Evolutionary conservation across 352 stramenopile species (phyloP).

Genomic region (Globisporangium mamillatum): DNA sequence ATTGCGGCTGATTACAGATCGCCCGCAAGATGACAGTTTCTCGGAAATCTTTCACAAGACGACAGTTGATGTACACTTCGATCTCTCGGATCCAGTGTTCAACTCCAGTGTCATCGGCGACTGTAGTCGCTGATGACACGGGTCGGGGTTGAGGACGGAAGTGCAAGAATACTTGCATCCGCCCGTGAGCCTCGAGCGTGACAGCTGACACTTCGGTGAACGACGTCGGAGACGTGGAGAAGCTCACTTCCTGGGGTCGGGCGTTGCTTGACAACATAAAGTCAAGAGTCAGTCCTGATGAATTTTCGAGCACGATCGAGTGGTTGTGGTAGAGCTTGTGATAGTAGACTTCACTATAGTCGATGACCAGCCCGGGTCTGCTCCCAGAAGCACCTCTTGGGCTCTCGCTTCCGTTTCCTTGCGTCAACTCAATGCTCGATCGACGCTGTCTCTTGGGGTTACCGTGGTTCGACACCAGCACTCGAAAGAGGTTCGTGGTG

Average conservation of each 20-base stretch:
- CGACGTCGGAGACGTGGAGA: constrained; percentile 79
- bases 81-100: constrained; percentile 82
- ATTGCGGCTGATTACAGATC: constrained; percentile 75
- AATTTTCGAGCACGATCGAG: constrained; percentile 88
- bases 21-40: constrained; percentile 79
- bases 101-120: constrained; percentile 8
- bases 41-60: constrained; percentile 85
- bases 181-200: constrained; percentile 60
- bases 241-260: constrained; percentile 73
- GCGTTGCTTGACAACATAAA: constrained; percentile 87
- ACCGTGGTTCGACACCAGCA: constrained; percentile 78
- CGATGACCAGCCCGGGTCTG: constrained; percentile 49
- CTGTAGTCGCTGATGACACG: background rate
- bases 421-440: constrained; percentile 50
- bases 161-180: constrained; percentile 86
- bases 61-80: constrained; percentile 86
- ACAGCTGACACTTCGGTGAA: constrained; percentile 82
- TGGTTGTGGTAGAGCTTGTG: constrained; percentile 89
- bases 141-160: constrained; percentile 68
- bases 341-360: constrained; percentile 87
- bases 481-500: constrained; percentile 78
- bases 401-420: constrained; percentile 7
- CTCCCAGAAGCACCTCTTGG: constrained; percentile 11
- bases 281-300: constrained; percentile 76
- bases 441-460: constrained; percentile 54